Percentiles rank a stretch among this genome's conserved stretches.
Evolutionary conservation across 2,329 filamentous ascomycete genomes (phyloP).

Genomic region (Rhinocladiella mackenziei): DNA sequence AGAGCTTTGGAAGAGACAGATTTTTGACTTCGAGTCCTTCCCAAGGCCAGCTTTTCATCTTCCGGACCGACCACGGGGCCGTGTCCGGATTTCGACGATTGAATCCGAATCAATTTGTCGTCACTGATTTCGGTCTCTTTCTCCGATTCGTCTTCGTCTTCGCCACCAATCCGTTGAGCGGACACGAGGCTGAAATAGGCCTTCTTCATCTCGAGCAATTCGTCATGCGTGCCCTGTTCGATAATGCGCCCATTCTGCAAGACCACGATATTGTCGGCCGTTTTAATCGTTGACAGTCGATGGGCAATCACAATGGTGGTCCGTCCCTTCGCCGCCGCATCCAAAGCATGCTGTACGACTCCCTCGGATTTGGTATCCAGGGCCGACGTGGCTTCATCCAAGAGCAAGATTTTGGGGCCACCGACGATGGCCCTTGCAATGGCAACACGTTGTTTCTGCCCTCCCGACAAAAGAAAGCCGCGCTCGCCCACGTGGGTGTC

Average conservation of each 20-base stretch:
- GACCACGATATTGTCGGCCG: constrained; percentile 93
- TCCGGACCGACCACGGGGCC: constrained; percentile 31
- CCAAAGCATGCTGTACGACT: constrained; percentile 87
- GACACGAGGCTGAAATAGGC: constrained; percentile 84
- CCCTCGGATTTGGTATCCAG: constrained; percentile 93
- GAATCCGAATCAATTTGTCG: constrained; percentile 33
- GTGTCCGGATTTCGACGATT: constrained; percentile 33
- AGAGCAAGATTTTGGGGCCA: constrained; percentile 83
- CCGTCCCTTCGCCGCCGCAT: constrained; percentile 76
- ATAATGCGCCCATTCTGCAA: constrained; percentile 82
- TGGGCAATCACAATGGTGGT: constrained; percentile 97
- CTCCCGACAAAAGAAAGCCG: constrained; percentile 86
- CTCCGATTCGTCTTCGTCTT: constrained; percentile 40
- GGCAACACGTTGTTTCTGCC: constrained; percentile 94
- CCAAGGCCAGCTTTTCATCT: constrained; percentile 36
- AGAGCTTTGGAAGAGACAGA: constrained; percentile 68
- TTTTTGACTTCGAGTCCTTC: constrained; percentile 48
- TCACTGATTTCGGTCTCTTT: constrained; percentile 31
- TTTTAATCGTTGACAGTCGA: constrained; percentile 86
- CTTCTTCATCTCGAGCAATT: constrained; percentile 64
- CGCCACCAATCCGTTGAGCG: constrained; percentile 73
- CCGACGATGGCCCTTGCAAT: constrained; percentile 88
- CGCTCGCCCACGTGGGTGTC: constrained; percentile 94
- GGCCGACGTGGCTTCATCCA: constrained; percentile 92
- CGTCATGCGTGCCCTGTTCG: constrained; percentile 85